phyloP scores from a whole-genome alignment of 2,329 filamentous ascomycete species.

The Paecilomyces fulvus region DNA sequence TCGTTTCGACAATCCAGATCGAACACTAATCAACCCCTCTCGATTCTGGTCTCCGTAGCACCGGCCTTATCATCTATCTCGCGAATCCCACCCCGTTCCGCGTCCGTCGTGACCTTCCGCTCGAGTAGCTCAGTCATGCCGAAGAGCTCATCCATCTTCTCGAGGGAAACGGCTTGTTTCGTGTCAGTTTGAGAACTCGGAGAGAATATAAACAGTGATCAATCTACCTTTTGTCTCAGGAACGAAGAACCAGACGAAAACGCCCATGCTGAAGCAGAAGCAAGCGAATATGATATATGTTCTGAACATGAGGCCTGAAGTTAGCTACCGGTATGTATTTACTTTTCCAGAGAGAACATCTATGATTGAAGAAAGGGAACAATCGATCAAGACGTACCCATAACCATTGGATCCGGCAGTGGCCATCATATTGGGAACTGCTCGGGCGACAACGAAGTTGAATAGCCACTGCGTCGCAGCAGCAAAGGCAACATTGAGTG shows the following conservation, averaged over 20 bases:
- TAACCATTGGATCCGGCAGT: constrained; percentile 5
- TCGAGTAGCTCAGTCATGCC: constrained; percentile 45
- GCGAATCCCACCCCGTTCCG: constrained; percentile 8
- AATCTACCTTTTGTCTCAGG: constrained; percentile 61
- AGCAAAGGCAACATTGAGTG: constrained; percentile 57
- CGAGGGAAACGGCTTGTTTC: constrained; percentile 41
- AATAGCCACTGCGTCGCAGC: constrained; percentile 64
- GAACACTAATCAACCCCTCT: background rate
- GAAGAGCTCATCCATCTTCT: constrained; percentile 62
- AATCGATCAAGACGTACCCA: background rate
- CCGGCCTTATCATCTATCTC: background rate
- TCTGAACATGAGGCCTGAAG: background rate
- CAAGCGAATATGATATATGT: constrained; percentile 6
- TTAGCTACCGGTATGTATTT: background rate
- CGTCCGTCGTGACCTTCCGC: constrained; percentile 11
- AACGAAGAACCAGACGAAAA: constrained; percentile 49
- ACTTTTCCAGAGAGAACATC: background rate
- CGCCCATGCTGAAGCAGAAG: constrained; percentile 7
- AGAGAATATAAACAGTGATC: constrained; percentile 18
- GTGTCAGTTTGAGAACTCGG: background rate
- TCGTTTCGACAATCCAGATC: background rate
- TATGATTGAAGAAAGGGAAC: background rate
- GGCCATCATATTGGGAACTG: constrained; percentile 52
- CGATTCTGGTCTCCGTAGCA: constrained; percentile 6
- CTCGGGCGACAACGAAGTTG: constrained; percentile 61